Evolutionary conservation across 2,329 filamentous ascomycete genomes (phyloP), one percentile per base, ranked within the genome.

Genomic region (Alternaria sp.): DNA sequence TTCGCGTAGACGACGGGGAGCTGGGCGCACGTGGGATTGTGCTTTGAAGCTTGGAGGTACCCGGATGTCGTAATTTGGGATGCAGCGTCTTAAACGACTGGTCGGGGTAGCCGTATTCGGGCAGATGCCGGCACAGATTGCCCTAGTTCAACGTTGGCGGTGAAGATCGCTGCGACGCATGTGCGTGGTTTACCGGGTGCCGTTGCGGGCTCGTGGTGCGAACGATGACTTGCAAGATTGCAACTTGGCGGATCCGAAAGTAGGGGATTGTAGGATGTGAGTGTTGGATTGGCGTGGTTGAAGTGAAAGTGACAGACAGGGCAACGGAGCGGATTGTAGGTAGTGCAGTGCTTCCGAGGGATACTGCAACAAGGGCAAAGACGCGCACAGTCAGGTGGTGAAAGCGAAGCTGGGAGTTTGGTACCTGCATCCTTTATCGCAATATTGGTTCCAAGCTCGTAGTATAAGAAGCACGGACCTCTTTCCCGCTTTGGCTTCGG

Each of bases 171-270:
- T 34, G 32, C 30, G 57, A 36, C 47, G 54, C 56, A 51, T 64
- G 62, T 54, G 54, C 36, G 61, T 51, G 53, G 52, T 53, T 53
- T 39, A 34, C 47, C 43, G 51, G 52, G 53, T 22, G 49, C 22
- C 49, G 49, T 32, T 36, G 54, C 30, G 34, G 38, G 60, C 24
- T 48, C 41, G 49, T 48, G 38, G 34, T 46, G 52, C 39, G 47
- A 49, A 46, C 26, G 61, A 38, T 59, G 54, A 61, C 65, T 60
- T 56, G 61, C 64, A 68, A 65, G 53, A 65, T 66, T 67, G 52
- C 62, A 57, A 57, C 18, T 41, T 56, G 55, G 41, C 60, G 59
- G 64, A 51, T 46, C 26, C 44, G 54, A 49, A 28, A 26, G 54
- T 24, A 30, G 32, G 30, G 7, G 22, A 38, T 5, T 30, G 46